Base-by-base conservation (phyloP, 768 basidiomycete species). In the Russula compacta region DNA sequence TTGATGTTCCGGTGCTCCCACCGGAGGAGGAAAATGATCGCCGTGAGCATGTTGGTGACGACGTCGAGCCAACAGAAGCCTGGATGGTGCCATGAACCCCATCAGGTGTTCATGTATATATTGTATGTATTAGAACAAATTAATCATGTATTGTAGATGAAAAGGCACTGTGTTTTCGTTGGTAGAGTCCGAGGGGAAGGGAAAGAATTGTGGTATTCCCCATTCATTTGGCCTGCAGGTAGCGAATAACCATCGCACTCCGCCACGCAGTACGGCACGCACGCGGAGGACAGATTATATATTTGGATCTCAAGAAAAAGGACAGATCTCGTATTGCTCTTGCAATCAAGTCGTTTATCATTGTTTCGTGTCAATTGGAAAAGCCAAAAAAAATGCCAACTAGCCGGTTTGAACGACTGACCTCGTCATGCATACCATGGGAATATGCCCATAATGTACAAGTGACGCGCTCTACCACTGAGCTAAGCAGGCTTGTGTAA, bases 381-480 rank as follows among this genome's bases (percentile, higher is more conserved):
- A 32, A 29, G n/a, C n/a, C 10, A 62, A 58, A 47, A 58, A 24
- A 42, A 24, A 48, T 63, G 61, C 61, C 61, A 63, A 63, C 61
- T 63, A 63, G 61, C 61, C 61, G 61, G 61, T 63, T 63, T 63
- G 61, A 63, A 63, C 61, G 61, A 63, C 61, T 63, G 61, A 63
- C 61, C 61, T 63, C 61, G 61, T 63, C 61, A 63, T 63, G 61
- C 33, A 49, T 2, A 19, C 32, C 52, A 49, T 48, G 51, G 11
- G 17, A 4, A 3, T 6, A 3, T 7, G 4, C 48, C 32, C 53
- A 36, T 53, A 39, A 43, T 4, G 4, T 64, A 64, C 63, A 61
- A 69, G 67, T 69, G 68, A 67, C 67, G 68, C 68, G 68, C 68
- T 69, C 68, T 69, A 69, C 68, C 68, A 69, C 68, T 68, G 68